Conservation (phyloP, 2,329 filamentous ascomycete genomes). For the Pseudogymnoascus sp. region DNA sequence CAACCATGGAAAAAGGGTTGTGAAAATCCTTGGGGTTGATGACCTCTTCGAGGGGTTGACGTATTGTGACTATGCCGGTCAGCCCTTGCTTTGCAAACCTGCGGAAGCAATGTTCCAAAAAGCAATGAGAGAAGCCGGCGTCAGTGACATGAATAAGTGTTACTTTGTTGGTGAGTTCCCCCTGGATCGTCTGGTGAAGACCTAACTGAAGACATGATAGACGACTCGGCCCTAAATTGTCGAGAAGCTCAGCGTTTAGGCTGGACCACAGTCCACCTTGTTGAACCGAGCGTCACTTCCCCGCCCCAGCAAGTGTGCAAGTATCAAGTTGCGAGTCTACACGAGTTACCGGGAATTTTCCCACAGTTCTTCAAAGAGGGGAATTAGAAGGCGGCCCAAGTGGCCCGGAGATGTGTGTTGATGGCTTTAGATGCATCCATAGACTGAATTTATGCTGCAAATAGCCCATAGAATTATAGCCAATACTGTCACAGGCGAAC, state of each 20-base stretch:
- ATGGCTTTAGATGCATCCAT: not conserved
- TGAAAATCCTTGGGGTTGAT: conserved; percentile 71
- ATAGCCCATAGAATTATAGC: not conserved
- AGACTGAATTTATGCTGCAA: not conserved
- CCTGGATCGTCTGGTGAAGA: conserved; percentile 10
- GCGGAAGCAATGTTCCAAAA: conserved; percentile 74
- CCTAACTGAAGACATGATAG: conserved; percentile 36
- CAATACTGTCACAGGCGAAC: not conserved
- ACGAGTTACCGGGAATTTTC: conserved; percentile 68
- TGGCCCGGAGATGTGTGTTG: not conserved
- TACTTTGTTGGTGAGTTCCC: conserved; percentile 80
- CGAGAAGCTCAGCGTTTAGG: conserved; percentile 67
- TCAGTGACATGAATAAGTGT: conserved; percentile 61
- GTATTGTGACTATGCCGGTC: conserved; percentile 76
- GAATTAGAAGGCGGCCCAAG: not conserved
- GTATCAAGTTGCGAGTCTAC: conserved; percentile 66
- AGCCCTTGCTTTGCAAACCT: conserved; percentile 80
- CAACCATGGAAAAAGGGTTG: conserved; percentile 75
- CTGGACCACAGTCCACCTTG: conserved; percentile 79
- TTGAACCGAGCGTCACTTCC: conserved; percentile 63
- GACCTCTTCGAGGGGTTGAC: conserved; percentile 93
- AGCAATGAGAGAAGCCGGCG: conserved; percentile 77
- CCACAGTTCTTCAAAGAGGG: conserved; percentile 74
- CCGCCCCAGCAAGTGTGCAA: conserved; percentile 61
- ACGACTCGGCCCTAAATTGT: conserved; percentile 83